These are phyloP conservation scores for Mytilinidion resinicola DNA, from an alignment of 495 filamentous ascomycete genomes.

Conservation along the genomic window DNA sequence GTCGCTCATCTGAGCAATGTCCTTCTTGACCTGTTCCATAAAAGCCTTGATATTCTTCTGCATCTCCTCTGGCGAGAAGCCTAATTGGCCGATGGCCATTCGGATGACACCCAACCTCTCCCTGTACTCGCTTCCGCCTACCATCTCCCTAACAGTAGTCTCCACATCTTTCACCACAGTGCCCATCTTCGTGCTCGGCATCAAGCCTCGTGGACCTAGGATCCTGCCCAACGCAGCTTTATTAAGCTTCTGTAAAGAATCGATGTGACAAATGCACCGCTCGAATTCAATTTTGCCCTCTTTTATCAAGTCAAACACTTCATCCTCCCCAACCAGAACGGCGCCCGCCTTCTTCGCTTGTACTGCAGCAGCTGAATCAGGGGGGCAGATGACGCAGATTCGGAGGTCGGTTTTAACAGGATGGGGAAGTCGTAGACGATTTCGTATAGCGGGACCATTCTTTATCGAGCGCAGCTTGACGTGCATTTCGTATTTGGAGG, in stretches of 20 bases:
- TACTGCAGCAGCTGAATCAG: slow-evolving; percentile 59
- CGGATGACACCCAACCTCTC: slow-evolving; percentile 79
- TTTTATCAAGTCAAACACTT: slow-evolving; percentile 73
- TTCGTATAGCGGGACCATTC: slow-evolving; percentile 79
- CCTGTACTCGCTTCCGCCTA: slow-evolving; percentile 78
- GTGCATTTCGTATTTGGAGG: slow-evolving; percentile 79
- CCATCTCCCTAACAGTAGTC: slow-evolving; percentile 62
- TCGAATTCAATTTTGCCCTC: slow-evolving; percentile 76
- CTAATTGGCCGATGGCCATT: slow-evolving; percentile 84
- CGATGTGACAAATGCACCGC: slow-evolving; percentile 75
- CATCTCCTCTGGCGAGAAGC: slow-evolving; percentile 80
- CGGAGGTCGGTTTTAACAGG: slow-evolving; percentile 77
- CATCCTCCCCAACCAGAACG: slow-evolving; percentile 73
- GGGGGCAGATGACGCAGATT: slow-evolving; percentile 81
- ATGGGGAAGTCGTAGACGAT: slow-evolving; percentile 80
- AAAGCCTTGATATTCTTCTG: slow-evolving; percentile 76
- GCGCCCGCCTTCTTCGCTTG: slow-evolving; percentile 73
- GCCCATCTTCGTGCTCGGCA: slow-evolving; percentile 82
- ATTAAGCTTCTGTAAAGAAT: slow-evolving; percentile 64
- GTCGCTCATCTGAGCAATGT: slow-evolving; percentile 63
- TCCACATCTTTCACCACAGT: slow-evolving; percentile 79
- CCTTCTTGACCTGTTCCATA: slow-evolving; percentile 68
- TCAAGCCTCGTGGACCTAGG: slow-evolving; percentile 80
- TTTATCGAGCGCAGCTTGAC: slow-evolving; percentile 70
- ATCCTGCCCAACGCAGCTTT: slow-evolving; percentile 73